Conservation (phyloP, 305 asterid species). For the Solanum aculeatissimum region DNA sequence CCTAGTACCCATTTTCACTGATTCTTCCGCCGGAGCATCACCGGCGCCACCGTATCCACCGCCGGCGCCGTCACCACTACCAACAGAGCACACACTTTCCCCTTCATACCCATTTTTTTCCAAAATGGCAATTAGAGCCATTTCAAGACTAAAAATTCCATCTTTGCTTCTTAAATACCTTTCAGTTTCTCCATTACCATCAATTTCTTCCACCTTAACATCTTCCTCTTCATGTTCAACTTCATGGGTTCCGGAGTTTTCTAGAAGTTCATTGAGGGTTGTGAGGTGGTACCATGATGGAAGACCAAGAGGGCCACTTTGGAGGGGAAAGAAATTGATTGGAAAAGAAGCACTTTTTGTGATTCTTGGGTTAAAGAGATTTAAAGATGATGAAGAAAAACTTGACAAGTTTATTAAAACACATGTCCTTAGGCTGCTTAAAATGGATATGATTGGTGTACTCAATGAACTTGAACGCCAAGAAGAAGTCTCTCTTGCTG, state of each 20-base stretch:
- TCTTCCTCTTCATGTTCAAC: not conserved
- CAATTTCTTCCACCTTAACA: not conserved
- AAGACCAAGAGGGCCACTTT: conserved; percentile 75
- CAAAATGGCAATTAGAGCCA: not conserved
- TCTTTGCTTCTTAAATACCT: not conserved
- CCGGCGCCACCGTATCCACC: not conserved
- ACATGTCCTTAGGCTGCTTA: conserved; percentile 73
- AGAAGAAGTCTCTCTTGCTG: conserved; percentile 68
- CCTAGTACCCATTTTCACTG: not conserved
- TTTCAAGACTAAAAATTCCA: not conserved
- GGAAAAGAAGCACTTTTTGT: conserved; percentile 86
- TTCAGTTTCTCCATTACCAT: not conserved
- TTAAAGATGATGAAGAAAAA: conserved; percentile 52
- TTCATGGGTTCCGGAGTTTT: not conserved
- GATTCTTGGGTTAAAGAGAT: conserved; percentile 59
- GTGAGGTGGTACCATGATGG: conserved; percentile 69
- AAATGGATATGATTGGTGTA: conserved; percentile 74
- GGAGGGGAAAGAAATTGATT: conserved; percentile 89
- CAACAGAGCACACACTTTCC: not conserved
- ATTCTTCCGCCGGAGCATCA: not conserved
- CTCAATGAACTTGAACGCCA: conserved; percentile 88
- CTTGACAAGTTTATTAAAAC: conserved; percentile 57
- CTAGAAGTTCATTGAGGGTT: not conserved
- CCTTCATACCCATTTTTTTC: not conserved
- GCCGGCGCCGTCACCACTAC: not conserved